A percentile compares a stretch with the other conserved stretches of the same genome.
Evolutionary conservation across 768 basidiomycete genomes (phyloP).

Genomic region (Termitomyces sp.): DNA sequence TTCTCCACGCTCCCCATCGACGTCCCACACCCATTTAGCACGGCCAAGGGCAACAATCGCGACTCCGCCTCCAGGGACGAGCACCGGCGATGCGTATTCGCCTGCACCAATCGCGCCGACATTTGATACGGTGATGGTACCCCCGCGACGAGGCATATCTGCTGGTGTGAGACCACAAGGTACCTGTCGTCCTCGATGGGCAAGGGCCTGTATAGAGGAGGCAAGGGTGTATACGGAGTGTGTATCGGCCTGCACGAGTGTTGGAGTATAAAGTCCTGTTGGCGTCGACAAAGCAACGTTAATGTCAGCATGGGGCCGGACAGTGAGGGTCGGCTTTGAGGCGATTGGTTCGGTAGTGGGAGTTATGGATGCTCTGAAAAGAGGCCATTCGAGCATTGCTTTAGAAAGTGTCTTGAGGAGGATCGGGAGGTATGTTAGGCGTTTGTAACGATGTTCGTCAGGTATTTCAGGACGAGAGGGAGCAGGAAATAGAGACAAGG

Average conservation of each 20-base stretch:
- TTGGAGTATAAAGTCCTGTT: conserved; percentile 80
- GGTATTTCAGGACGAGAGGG: conserved; percentile 41
- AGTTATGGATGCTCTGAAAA: conserved; percentile 74
- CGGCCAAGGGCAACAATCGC: conserved; percentile 81
- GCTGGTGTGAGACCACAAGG: conserved; percentile 58
- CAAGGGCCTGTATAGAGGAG: conserved; percentile 53
- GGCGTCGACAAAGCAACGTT: conserved; percentile 73
- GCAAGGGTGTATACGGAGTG: conserved; percentile 57
- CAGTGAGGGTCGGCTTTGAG: conserved; percentile 59
- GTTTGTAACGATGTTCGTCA: conserved; percentile 49
- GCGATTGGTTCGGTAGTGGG: conserved; percentile 20
- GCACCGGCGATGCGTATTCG: conserved; percentile 64
- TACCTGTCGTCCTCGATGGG: conserved; percentile 59
- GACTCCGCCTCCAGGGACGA: conserved; percentile 79
- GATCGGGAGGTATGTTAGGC: conserved; percentile 78
- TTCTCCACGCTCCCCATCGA: conserved; percentile 39
- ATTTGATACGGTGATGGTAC: conserved; percentile 78
- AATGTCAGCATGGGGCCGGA: conserved; percentile 75
- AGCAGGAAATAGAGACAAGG: conserved; percentile 31
- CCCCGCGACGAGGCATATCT: conserved; percentile 73
- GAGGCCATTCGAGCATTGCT: conserved; percentile 80
- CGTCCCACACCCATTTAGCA: conserved; percentile 75
- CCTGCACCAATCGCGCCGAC: conserved; percentile 77
- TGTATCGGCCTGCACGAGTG: conserved; percentile 49
- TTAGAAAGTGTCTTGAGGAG: conserved; percentile 77